Base-by-base conservation (phyloP, 192 early-diverging fungal species). In the Coemansia sp. region DNA sequence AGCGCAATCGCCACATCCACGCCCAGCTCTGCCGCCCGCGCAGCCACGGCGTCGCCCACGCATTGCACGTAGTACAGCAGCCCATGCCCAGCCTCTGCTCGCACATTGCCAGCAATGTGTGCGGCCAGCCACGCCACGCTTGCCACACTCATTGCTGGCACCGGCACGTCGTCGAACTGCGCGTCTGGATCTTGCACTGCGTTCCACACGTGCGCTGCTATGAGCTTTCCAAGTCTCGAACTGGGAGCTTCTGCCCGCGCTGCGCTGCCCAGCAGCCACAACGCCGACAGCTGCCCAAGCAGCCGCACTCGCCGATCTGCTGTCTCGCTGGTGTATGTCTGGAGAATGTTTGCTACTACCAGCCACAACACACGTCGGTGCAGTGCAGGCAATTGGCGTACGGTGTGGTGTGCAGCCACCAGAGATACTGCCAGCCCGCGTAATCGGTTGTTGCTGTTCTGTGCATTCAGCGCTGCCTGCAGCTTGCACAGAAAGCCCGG, bases 41-140 rank as follows among this genome's bases (percentile, higher is more conserved):
- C 71, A 1, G 68, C 72, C 54, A 74, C 29, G 10, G 69, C 72
- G 39, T 80, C 77, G 35, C 51, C 68, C 21, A 80, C 63, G n/a
- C 53, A 61, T 59, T 80, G 71, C 61, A 80, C 8, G 23, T 57
- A 64, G 27, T 64, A 56, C 27, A 73, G 55, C 12, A 62, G 27
- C 26, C 53, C 53, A 12, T 26, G 23, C 12, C 26, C 26, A 16
- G 25, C 22, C n/a, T 29, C 10, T 16, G 23, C 49, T 2, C 25
- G 11, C 17, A 35, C 38, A 9, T 14, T 8, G 48, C 48, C 61
- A 2, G 48, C 50, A 47, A 62, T 51, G 25, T 80, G 68, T 14
- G 64, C 68, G 0, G 69, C 23, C 23, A 80, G 53, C 55, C 67
- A 65, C 51, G 65, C 50, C 26, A 64, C 48, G 51, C 67, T 66